Evolutionary conservation across 2,329 filamentous ascomycete species (phyloP), one percentile per base, ranked within the genome.

Genomic region (Fusarium albosuccineum): DNA sequence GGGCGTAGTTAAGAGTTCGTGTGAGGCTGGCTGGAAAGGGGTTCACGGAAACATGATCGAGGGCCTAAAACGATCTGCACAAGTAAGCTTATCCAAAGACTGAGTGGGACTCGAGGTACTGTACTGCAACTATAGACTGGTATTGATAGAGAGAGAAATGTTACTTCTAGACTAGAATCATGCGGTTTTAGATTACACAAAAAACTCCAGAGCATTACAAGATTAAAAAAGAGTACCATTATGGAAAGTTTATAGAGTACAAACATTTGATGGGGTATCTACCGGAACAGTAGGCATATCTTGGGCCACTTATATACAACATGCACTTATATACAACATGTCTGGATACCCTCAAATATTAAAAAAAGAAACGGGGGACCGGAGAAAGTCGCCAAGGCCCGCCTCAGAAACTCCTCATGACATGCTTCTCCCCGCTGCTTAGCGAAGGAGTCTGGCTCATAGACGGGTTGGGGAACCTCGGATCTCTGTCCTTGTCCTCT

Each of bases 31-130:
- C 8, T 86, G 85, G 83, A 73, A 73, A 58, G 77, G 75, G 26
- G 85, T 87, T 22, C 86, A 87, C 61, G 77, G 72, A n/a, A 83
- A 81, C 74, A 81, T 87, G 76, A 56, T 77, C 5, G 65, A 67
- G 34, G 78, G 79, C 68, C 66, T 85, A 42, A 74, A 78, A 53
- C 54, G 33, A 41, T 50, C 45, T n/a, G 48, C 26, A 46, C 64
- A 59, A 41, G n/a, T 42, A 41, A 57, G 29, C 44, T 30, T 41
- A 30, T 50, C 41, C 30, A 48, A 26, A 33, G 49, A 51, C 52
- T 22, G 46, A 26, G 41, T 26, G 30, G 11, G 46, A 8, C n/a
- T 26, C 33, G 27, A 37, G 29, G 45, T 16, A 17, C 33, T 29
- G 33, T 29, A 22, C 17, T 26, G 45, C 11, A 36, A 16, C 30